phyloP scores from a whole-genome alignment of 345 rosid genomes.

The Ceriops tagal region DNA sequence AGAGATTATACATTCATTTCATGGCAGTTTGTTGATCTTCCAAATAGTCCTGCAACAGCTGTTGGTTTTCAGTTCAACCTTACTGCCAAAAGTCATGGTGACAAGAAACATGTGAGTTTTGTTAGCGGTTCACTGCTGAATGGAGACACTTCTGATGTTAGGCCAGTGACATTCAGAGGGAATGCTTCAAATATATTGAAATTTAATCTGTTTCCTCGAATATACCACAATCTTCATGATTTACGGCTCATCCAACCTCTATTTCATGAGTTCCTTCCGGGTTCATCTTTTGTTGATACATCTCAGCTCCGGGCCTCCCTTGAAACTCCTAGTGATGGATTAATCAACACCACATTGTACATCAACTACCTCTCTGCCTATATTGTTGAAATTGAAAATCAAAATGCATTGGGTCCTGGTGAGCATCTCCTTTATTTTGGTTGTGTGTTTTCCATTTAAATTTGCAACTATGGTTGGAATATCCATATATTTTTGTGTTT shows the following conservation, averaged over 20 bases:
- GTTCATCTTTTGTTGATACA: constrained; percentile 54
- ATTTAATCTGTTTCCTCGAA: constrained; percentile 76
- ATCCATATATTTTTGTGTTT: background rate
- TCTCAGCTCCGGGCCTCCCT: constrained; percentile 71
- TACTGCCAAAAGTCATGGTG: constrained; percentile 45
- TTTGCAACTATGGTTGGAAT: background rate
- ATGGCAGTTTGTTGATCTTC: constrained; percentile 86
- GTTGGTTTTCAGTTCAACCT: constrained; percentile 86
- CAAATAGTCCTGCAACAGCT: constrained; percentile 74
- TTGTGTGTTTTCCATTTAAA: background rate
- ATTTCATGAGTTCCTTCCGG: constrained; percentile 83
- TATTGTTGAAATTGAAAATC: constrained; percentile 69
- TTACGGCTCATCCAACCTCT: constrained; percentile 84
- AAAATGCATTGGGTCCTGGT: constrained; percentile 81
- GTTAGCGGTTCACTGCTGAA: constrained; percentile 73
- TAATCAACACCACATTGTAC: constrained; percentile 71
- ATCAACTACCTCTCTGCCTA: constrained; percentile 80
- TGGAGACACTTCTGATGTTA: constrained; percentile 54
- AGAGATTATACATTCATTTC: constrained; percentile 66
- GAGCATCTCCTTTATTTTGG: constrained; percentile 30
- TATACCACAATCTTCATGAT: constrained; percentile 61
- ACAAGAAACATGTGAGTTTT: constrained; percentile 58
- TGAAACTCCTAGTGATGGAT: constrained; percentile 55
- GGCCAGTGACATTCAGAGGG: constrained; percentile 86
- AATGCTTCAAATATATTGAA: constrained; percentile 54